Conservation (phyloP, 2,329 filamentous ascomycete genomes). For the Xylariomycetidae sp. region DNA sequence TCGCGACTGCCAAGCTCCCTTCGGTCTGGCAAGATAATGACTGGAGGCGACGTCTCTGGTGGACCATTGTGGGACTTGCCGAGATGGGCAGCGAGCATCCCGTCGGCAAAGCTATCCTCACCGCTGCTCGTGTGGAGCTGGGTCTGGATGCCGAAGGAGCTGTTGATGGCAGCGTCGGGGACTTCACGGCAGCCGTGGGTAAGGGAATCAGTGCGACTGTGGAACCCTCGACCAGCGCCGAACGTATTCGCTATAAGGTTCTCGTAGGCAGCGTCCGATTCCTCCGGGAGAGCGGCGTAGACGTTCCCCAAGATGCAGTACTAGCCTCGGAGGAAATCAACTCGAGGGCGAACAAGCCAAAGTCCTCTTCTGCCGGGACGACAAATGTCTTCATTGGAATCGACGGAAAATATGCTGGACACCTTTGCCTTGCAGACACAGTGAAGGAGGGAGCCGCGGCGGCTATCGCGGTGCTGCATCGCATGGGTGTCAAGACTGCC, state of each 20-base stretch:
- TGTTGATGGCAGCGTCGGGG: constrained; percentile 77
- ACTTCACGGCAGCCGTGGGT: constrained; percentile 80
- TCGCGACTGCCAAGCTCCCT: constrained; percentile 66
- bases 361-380: constrained; percentile 57
- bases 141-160: constrained; percentile 66
- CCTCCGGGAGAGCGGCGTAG: constrained; percentile 65
- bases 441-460: constrained; percentile 85
- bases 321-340: constrained; percentile 59
- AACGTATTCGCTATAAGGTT: constrained; percentile 70
- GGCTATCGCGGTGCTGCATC: constrained; percentile 73
- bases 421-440: constrained; percentile 80
- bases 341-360: constrained; percentile 34
- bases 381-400: constrained; percentile 92
- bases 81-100: constrained; percentile 96
- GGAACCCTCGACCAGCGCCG: constrained; percentile 66
- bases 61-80: constrained; percentile 90
- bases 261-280: constrained; percentile 78
- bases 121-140: constrained; percentile 70
- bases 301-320: constrained; percentile 59
- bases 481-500: constrained; percentile 80
- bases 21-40: constrained; percentile 65
- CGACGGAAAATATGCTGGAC: constrained; percentile 73
- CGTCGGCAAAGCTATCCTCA: constrained; percentile 82
- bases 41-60: constrained; percentile 75
- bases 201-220: constrained; percentile 79